Conservation (phyloP, 176 grass and related monocot genomes). For the sorghum (Sorghum bicolor) region Sorghum_bicolor_NCBIv3 NC_012873.2:6808001-6808500, state of each 20-base stretch:
- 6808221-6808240: constrained; percentile 92
- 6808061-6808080: constrained; percentile 90
- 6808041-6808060: background rate
- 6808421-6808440: background rate
- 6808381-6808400: background rate
- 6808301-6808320: background rate
- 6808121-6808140: constrained; percentile 97
- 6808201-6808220: constrained; percentile 88
- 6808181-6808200: constrained; percentile 94
- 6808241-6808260: constrained; percentile 99
- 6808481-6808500: background rate
- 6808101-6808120: constrained; percentile 97
- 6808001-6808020: constrained; percentile 15
- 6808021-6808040: background rate
- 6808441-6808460: no score
- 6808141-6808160: constrained; percentile 93
- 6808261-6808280: constrained; percentile 34
- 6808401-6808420: constrained; percentile 15
- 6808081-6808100: constrained; percentile 96
- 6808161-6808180: constrained; percentile 96
- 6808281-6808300: background rate
- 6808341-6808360: background rate
- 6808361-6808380: background rate
- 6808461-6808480: background rate
- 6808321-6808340: background rate